These are phyloP conservation scores for Westerdykella ornata DNA, from an alignment of 2,329 filamentous ascomycete species.

Conservation along the genomic window DNA sequence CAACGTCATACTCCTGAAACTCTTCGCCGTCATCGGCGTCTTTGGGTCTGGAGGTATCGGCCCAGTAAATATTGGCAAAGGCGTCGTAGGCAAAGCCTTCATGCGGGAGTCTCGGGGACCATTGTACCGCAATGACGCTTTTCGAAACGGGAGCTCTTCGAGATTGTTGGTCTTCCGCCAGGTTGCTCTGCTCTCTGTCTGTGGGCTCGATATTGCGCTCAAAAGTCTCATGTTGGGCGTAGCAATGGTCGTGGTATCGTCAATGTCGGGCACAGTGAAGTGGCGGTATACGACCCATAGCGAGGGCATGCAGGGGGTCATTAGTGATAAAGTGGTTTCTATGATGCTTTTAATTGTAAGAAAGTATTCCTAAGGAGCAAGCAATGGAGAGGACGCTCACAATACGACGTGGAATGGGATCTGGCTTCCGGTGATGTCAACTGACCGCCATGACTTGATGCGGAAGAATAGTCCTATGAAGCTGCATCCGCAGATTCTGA, in stretches of 20 bases:
- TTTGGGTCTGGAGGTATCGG: slow-evolving; percentile 3
- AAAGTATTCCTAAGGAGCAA: background rate
- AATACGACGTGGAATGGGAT: slow-evolving; percentile 8
- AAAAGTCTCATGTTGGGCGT: slow-evolving; percentile 9
- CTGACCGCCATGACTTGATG: slow-evolving; percentile 11
- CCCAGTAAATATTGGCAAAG: slow-evolving; percentile 7
- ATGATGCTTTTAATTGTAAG: slow-evolving; percentile 9
- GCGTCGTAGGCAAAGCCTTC: slow-evolving; percentile 17
- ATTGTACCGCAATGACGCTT: slow-evolving; percentile 7
- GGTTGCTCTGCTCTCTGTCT: slow-evolving; percentile 6
- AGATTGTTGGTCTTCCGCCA: slow-evolving; percentile 18
- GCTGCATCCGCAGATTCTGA: slow-evolving; percentile 12
- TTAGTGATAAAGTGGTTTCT: slow-evolving; percentile 13
- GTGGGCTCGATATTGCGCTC: slow-evolving; percentile 6
- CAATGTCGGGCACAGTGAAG: slow-evolving; percentile 13
- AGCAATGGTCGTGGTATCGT: slow-evolving; percentile 12
- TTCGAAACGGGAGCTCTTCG: slow-evolving; percentile 16
- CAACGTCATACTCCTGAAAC: slow-evolving; percentile 14
- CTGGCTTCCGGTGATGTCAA: slow-evolving; percentile 15
- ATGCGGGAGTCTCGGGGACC: slow-evolving; percentile 9
- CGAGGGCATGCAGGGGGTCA: slow-evolving; percentile 17
- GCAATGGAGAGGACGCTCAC: slow-evolving; percentile 4
- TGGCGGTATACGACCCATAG: slow-evolving; percentile 11
- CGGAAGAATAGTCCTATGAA: slow-evolving; percentile 13
- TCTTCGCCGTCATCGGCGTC: slow-evolving; percentile 11